Conservation (phyloP, 2,329 filamentous ascomycete species). For the Aspergillus sp. region DNA sequence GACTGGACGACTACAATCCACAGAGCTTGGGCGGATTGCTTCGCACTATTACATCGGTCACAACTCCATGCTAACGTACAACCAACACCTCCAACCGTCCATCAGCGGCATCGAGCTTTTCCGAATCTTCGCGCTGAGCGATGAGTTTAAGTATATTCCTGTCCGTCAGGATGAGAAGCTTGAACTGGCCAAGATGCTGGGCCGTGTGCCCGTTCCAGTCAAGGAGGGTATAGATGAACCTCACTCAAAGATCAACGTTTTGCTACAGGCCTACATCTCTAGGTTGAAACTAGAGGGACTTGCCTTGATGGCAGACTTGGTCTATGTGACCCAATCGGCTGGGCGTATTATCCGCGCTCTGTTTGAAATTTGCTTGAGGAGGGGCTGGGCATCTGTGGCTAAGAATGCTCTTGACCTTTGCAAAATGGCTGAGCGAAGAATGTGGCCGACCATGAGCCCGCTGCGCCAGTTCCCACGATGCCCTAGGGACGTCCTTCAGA, state of each 20-base stretch:
- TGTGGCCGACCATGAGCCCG: conserved; percentile 99
- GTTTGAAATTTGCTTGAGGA: conserved; percentile 96
- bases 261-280: conserved; percentile 95
- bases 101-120: conserved; percentile 95
- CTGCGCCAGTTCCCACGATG: conserved; percentile 85
- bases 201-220: conserved; percentile 88
- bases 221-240: conserved; percentile 98
- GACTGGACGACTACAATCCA: conserved; percentile 81
- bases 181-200: conserved; percentile 86
- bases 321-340: conserved; percentile 97
- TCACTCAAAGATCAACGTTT: conserved; percentile 96
- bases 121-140: conserved; percentile 91
- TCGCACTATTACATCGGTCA: conserved; percentile 99
- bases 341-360: conserved; percentile 93
- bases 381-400: conserved; percentile 91
- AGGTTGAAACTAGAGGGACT: conserved; percentile 90
- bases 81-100: conserved; percentile 87
- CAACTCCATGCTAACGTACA: conserved; percentile 95
- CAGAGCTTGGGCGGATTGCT: conserved; percentile 90
- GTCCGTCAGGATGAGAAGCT: conserved; percentile 97
- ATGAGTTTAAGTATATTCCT: conserved; percentile 98
- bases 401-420: conserved; percentile 91
- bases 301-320: conserved; percentile 96
- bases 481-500: conserved; percentile 80
- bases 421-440: conserved; percentile 98